A percentile compares a stretch with the other conserved stretches of the same genome.
Evolutionary conservation across 805 yeast species (phyloP).

Genomic region (Maudiozyma bulderi): DNA sequence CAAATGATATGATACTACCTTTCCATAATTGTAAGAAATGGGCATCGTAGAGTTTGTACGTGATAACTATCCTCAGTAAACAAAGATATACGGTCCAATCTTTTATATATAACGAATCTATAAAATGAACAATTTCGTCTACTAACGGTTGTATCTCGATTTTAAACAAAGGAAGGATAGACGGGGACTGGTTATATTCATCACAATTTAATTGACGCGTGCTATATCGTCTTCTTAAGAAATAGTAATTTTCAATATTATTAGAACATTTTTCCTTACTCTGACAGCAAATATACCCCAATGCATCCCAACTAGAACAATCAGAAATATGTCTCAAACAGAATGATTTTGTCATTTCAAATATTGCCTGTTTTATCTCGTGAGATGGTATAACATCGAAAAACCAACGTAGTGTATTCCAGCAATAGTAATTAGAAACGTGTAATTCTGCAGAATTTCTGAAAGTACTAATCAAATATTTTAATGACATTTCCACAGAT

Average conservation of each 20-base stretch:
- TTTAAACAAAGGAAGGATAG: too few relatives aligned
- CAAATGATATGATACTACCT: slow-evolving; percentile 6
- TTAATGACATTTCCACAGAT: slow-evolving; percentile 5
- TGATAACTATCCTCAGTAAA: slow-evolving; percentile 6
- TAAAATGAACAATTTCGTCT: slow-evolving; percentile 5
- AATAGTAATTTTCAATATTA: slow-evolving; percentile 8
- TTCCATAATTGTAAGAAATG: slow-evolving; percentile 10
- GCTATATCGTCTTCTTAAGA: background rate
- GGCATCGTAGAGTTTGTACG: background rate
- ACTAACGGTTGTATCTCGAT: background rate
- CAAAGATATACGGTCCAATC: slow-evolving; percentile 24
- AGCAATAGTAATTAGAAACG: slow-evolving; percentile 32
- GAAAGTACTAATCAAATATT: background rate
- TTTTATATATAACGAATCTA: slow-evolving; percentile 11
- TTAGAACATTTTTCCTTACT: background rate
- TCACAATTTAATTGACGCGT: too few relatives aligned
- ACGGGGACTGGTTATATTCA: too few relatives aligned
- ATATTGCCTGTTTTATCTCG: slow-evolving; percentile 6
- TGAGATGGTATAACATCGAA: slow-evolving; percentile 15
- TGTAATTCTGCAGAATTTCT: slow-evolving; percentile 26
- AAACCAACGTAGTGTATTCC: slow-evolving; percentile 31
- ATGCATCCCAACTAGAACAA: slow-evolving; percentile 31
- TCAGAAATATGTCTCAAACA: slow-evolving; percentile 24
- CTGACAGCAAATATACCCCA: slow-evolving; percentile 14
- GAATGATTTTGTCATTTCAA: slow-evolving; percentile 14